phyloP scores from a whole-genome alignment of 23 red algal genomes.

The Gracilaria domingensis region DNA sequence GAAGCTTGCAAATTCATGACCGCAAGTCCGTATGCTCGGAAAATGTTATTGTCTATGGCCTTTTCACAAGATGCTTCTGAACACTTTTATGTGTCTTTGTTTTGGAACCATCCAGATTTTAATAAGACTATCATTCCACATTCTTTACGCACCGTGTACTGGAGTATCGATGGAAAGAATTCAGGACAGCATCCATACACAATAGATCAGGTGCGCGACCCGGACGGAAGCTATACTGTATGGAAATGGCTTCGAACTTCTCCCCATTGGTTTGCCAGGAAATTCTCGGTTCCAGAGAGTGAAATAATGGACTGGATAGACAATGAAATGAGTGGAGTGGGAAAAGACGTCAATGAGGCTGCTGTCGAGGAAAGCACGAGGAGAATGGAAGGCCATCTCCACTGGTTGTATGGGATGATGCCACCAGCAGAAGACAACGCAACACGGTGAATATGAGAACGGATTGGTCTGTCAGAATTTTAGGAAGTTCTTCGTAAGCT shows the following conservation, averaged over 20 bases:
- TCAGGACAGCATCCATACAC: conserved; percentile 75
- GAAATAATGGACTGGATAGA: conserved; percentile 74
- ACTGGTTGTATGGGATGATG: conserved; percentile 60
- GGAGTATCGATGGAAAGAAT: conserved; percentile 53
- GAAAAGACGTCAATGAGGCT: conserved; percentile 32
- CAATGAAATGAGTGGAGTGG: conserved; percentile 60
- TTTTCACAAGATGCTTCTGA: conserved; percentile 71
- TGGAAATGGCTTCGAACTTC: conserved; percentile 61
- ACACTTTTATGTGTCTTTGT: conserved; percentile 74
- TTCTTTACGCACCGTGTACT: conserved; percentile 70
- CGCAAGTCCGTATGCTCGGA: conserved; percentile 51
- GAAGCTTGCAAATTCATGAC: conserved; percentile 50
- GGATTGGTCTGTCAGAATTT: background rate
- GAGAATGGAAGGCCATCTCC: conserved; percentile 49
- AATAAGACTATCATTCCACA: conserved; percentile 68
- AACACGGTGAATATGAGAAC: background rate
- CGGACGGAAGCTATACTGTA: conserved; percentile 36
- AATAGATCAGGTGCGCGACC: conserved; percentile 50
- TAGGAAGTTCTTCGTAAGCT: too few relatives aligned
- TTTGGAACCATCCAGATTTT: conserved; percentile 69
- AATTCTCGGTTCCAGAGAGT: conserved; percentile 59
- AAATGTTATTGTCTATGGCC: conserved; percentile 74
- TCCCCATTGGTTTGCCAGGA: conserved; percentile 72
- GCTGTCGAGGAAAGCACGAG: conserved; percentile 34
- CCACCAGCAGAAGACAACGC: background rate